Evolutionary conservation across 116 monocot species (phyloP).

Genomic region (Trichopus zeylanicus): DNA sequence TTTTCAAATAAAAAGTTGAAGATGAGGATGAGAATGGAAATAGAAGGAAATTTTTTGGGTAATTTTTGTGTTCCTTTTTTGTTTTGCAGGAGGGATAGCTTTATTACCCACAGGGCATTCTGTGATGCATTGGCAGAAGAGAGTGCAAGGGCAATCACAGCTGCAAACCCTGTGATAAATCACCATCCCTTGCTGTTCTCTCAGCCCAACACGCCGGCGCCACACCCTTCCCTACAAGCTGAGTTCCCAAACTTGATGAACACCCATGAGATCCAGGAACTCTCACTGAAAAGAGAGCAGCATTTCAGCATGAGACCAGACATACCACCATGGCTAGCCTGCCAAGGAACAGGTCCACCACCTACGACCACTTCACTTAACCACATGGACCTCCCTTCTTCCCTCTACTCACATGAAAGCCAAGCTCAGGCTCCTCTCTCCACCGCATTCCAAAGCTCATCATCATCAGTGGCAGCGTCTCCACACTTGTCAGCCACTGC

Average conservation of each 20-base stretch:
- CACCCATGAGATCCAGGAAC: slow-evolving; percentile 5
- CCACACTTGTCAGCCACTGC: slow-evolving; percentile 83
- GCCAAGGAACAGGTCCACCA: background rate
- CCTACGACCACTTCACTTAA: slow-evolving; percentile 2
- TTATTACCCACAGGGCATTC: slow-evolving; percentile 31
- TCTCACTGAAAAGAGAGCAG: slow-evolving; percentile 10
- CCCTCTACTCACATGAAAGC: slow-evolving; percentile 20
- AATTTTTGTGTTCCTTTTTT: no score
- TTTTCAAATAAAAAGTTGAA: no score
- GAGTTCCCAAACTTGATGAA: slow-evolving; percentile 16
- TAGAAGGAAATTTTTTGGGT: no score
- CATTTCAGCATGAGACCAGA: slow-evolving; percentile 4
- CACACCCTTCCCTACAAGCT: slow-evolving; percentile 7
- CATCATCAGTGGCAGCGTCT: slow-evolving; percentile 3
- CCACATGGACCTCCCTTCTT: slow-evolving; percentile 2
- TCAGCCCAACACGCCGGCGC: slow-evolving; percentile 12
- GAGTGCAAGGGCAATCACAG: slow-evolving; percentile 32
- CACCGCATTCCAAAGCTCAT: background rate
- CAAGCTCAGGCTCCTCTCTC: background rate
- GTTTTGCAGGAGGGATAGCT: slow-evolving; percentile 71
- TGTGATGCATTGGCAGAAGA: slow-evolving; percentile 28
- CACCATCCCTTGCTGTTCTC: slow-evolving; percentile 34
- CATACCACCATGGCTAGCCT: slow-evolving; percentile 22
- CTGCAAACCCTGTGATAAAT: slow-evolving; percentile 15
- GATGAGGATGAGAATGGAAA: no score